A percentile compares a stretch with the other conserved stretches of the same genome.
These are phyloP conservation scores for Omphalotus guepiniiformis DNA, from an alignment of 768 basidiomycete species.

Conservation along the genomic window DNA sequence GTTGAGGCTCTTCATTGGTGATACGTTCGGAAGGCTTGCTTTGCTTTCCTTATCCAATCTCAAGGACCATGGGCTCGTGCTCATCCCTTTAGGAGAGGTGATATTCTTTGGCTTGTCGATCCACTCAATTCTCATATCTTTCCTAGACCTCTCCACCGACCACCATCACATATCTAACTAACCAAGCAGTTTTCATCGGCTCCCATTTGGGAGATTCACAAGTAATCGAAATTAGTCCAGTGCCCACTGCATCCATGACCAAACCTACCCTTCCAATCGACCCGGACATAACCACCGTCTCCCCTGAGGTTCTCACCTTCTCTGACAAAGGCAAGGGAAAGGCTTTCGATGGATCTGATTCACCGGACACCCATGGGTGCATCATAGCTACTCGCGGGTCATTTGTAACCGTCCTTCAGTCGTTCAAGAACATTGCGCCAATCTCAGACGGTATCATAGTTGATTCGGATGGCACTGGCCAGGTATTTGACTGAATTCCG, in stretches of 20 bases:
- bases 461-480: slow-evolving; percentile 66
- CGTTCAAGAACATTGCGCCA: slow-evolving; percentile 76
- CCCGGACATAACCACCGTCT: slow-evolving; percentile 38
- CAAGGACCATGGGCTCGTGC: slow-evolving; percentile 39
- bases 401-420: slow-evolving; percentile 58
- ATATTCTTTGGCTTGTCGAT: background rate
- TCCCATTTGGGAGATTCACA: slow-evolving; percentile 84
- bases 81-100: slow-evolving; percentile 73
- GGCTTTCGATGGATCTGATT: slow-evolving; percentile 26
- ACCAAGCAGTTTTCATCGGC: slow-evolving; percentile 70
- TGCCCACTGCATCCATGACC: slow-evolving; percentile 33
- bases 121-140: background rate
- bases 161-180: slow-evolving; percentile 66
- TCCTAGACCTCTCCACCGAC: slow-evolving; percentile 66
- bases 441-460: slow-evolving; percentile 77
- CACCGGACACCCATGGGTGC: slow-evolving; percentile 30
- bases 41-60: slow-evolving; percentile 44
- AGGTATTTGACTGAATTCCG: slow-evolving; percentile 37
- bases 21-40: slow-evolving; percentile 65
- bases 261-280: slow-evolving; percentile 51
- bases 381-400: slow-evolving; percentile 52
- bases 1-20: slow-evolving; percentile 57
- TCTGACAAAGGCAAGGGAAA: slow-evolving; percentile 34
- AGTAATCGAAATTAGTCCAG: slow-evolving; percentile 54
- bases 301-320: slow-evolving; percentile 28